Base-by-base conservation (phyloP, 106 monocot genomes). In the Amphibolis antarctica region DNA sequence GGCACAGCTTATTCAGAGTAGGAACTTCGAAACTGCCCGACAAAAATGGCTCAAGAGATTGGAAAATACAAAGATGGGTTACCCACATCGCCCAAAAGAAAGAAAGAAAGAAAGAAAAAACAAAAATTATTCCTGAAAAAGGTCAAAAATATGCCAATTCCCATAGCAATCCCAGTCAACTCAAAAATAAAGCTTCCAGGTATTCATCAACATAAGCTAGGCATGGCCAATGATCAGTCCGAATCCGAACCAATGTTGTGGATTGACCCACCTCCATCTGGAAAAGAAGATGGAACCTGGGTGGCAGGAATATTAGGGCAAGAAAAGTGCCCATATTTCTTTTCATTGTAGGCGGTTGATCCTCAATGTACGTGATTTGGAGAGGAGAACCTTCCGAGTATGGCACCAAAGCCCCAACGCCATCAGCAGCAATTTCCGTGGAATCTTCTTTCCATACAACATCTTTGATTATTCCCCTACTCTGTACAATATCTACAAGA, bases 211-310 rank as follows among this genome's bases (percentile, higher is more conserved):
- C 76, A 70, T 82, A 86, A 61, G 96, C 96, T 42, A 96, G 84
- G 53, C 89, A 96, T 49, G 89, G 94, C 96, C 96, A 96, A 68
- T 96, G 79, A 76, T 96, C 89, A 29, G 96, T 96, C 61, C 89
- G 79, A 52, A 96, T 96, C 24, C 86, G 71, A 61, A 89, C 80
- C 58, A 96, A 71, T 62, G 94, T 89, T n/a, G 89, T 82, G 53
- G 56, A 20, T 53, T 74, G 46, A 45, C 76, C 63, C 55, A 96
- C 74, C 64, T 96, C 96, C 96, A 96, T 89, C 76, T 78, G 73
- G 46, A 96, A 80, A 63, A 96, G 84, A 17, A 96, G 71, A 78
- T 96, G 96, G 66, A 85, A 96, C 63, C 89, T 82, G 1, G 96
- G 89, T 12, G 96, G 96, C 30, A 96, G 70, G 62, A 96, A 89